Percentiles rank a stretch among this genome's conserved stretches.
Conservation (phyloP, 78 protist species). For the Dictyostelium intermedium region DNA sequence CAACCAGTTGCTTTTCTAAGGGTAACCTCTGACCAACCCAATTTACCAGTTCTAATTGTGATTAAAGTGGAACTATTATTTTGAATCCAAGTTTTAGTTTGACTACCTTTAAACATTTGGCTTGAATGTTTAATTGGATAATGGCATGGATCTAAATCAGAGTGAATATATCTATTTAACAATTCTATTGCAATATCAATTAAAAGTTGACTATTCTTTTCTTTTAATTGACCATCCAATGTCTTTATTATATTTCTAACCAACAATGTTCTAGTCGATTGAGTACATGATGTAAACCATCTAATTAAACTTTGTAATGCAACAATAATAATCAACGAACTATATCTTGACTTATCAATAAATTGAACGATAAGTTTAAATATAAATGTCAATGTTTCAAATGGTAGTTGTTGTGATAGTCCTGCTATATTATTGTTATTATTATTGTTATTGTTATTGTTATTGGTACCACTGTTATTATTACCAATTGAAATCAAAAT, state of each 20-base stretch:
- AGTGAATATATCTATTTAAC: constrained; percentile 62
- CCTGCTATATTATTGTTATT: not conserved
- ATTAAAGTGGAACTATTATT: constrained; percentile 29
- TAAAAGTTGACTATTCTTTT: constrained; percentile 12
- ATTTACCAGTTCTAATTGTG: constrained; percentile 56
- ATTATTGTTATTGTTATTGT: not conserved
- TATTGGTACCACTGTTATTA: not conserved
- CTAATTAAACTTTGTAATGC: constrained; percentile 67
- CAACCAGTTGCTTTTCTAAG: constrained; percentile 74
- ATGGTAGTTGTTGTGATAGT: constrained; percentile 39
- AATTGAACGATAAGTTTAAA: constrained; percentile 62
- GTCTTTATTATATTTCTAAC: constrained; percentile 58
- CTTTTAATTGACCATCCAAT: constrained; percentile 43
- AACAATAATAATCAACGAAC: constrained; percentile 18
- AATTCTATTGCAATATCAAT: constrained; percentile 46
- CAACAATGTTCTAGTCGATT: constrained; percentile 14
- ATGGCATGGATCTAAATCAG: constrained; percentile 65
- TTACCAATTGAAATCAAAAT: constrained; percentile 21
- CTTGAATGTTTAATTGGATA: constrained; percentile 65
- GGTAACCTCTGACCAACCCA: constrained; percentile 78
- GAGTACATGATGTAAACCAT: constrained; percentile 62
- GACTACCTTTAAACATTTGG: constrained; percentile 19
- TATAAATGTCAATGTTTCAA: constrained; percentile 66
- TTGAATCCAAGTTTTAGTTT: constrained; percentile 73
- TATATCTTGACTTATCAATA: constrained; percentile 59